Conservation (phyloP, 2,329 filamentous ascomycete genomes). For the Ceratocystis diversiconidia region DNA sequence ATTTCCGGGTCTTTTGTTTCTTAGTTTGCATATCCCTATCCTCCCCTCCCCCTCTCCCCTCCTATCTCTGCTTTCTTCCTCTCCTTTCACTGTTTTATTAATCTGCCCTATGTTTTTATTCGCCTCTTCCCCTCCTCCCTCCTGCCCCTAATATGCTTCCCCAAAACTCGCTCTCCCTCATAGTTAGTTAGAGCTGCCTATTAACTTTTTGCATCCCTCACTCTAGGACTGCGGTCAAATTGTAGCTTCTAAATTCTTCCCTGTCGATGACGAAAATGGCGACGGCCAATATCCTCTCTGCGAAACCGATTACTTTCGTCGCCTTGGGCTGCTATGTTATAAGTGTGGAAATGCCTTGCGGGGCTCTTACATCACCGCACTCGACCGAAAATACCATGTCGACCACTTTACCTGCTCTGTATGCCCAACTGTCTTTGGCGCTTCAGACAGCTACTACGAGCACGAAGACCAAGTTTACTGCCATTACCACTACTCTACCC, state of each 20-base stretch:
- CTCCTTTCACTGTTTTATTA: not conserved
- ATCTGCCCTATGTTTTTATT: not conserved
- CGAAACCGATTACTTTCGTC: constrained; percentile 93
- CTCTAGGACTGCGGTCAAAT: constrained; percentile 86
- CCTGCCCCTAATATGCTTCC: not conserved
- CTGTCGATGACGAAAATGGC: constrained; percentile 79
- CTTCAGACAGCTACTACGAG: constrained; percentile 97
- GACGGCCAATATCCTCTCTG: constrained; percentile 84
- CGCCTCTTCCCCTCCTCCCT: not conserved
- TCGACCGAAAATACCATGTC: constrained; percentile 97
- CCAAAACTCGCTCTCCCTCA: constrained; percentile 8
- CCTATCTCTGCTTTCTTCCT: constrained; percentile 9
- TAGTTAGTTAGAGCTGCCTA: constrained; percentile 10
- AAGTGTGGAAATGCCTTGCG: constrained; percentile 84
- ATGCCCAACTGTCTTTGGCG: constrained; percentile 93
- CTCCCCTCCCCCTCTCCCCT: constrained; percentile 6
- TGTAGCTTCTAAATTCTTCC: constrained; percentile 97
- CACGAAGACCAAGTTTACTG: constrained; percentile 94
- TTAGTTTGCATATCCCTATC: constrained; percentile 15
- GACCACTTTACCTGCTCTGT: constrained; percentile 98
- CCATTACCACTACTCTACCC: constrained; percentile 96
- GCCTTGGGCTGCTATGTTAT: constrained; percentile 79
- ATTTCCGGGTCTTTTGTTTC: not conserved
- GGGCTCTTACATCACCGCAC: constrained; percentile 92
- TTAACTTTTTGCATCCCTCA: constrained; percentile 11